Base-by-base conservation (phyloP, 1,284 basidiomycete species). In the Sporisorium iseilematis-ciliati region DNA sequence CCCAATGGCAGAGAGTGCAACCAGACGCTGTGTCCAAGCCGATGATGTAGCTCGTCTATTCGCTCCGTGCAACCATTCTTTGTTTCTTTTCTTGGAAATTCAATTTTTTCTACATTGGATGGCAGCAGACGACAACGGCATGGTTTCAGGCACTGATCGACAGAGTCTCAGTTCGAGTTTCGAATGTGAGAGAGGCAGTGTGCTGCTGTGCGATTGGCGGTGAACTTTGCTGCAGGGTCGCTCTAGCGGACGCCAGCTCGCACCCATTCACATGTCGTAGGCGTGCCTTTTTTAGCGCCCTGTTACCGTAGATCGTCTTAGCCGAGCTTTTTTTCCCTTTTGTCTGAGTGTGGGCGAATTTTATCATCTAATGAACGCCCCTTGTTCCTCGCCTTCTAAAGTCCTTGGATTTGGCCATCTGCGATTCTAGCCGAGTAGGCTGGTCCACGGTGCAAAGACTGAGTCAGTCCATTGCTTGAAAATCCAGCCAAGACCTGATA, bases 11-110 rank as follows among this genome's bases (percentile, higher is more conserved):
- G n/a, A 41, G 8, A 8, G 8, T 14, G 33, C 33, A 11, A 18
- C 40, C 18, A 7, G 41, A n/a, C 20, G 18, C 41, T 20, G 18
- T 46, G 12, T 14, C 7, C 45, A 46, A 16, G 43, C 23, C 18
- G 46, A 14, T 48, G 46, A 48, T 48, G 46, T 48, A 48, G 46
- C 46, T 29, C 46, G 46, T 48, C 26, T 48, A 26, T 29, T 29
- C 29, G 46, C 4, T 1, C 3, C 16, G 23, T 46, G 45, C 45
- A 46, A 18, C 4, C 12, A 16, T 29, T 48, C 16, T 26, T 26
- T 18, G n/a, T 18, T 18, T 29, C n/a, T 18, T 48, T 18, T 8
- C 29, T 48, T 26, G 12, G 45, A 12, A 29, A 29, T 29, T 7
- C 46, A 29, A 14, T 29, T 26, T n/a, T 29, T 29, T 29, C 29